Percentiles rank a stretch among this genome's conserved stretches.
Conservation (phyloP, 2,329 filamentous ascomycete species). For the Colletotrichum siamense region DNA sequence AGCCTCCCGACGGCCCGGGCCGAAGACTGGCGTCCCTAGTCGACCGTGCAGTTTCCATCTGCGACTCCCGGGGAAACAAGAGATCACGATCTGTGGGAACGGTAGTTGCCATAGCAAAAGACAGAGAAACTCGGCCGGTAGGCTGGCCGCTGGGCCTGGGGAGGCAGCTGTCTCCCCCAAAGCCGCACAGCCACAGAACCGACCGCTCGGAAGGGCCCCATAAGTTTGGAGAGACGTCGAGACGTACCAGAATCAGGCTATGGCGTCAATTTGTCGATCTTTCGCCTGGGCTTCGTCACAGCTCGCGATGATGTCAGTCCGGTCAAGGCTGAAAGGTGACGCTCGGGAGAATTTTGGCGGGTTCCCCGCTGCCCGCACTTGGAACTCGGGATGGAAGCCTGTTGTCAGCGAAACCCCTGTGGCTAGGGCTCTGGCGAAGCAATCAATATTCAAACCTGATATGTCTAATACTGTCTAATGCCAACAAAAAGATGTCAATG, state of each 20-base stretch:
- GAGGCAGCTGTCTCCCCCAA: not conserved
- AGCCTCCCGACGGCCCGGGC: not conserved
- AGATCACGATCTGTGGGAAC: not conserved
- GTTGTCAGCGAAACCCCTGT: not conserved
- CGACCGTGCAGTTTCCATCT: not conserved
- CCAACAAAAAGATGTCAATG: not conserved
- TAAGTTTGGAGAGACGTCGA: not conserved
- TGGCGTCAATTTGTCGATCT: conserved; percentile 20
- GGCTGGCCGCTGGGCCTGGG: not conserved
- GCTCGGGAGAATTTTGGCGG: conserved; percentile 5
- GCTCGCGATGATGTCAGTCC: conserved; percentile 19
- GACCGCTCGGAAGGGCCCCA: not conserved
- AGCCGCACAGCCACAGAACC: not conserved
- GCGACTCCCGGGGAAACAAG: not conserved
- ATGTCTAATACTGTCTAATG: not conserved
- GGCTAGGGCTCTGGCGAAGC: not conserved
- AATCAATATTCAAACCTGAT: not conserved
- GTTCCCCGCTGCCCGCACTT: conserved; percentile 15
- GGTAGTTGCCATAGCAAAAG: not conserved
- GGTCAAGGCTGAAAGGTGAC: conserved; percentile 13
- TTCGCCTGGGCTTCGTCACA: conserved; percentile 12
- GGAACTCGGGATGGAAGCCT: not conserved
- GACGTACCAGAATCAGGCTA: conserved; percentile 2
- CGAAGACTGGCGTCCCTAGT: not conserved
- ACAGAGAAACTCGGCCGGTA: not conserved